Evolutionary conservation across 1,284 basidiomycete species (phyloP).

Genomic region (Cryptococcus floricola): DNA sequence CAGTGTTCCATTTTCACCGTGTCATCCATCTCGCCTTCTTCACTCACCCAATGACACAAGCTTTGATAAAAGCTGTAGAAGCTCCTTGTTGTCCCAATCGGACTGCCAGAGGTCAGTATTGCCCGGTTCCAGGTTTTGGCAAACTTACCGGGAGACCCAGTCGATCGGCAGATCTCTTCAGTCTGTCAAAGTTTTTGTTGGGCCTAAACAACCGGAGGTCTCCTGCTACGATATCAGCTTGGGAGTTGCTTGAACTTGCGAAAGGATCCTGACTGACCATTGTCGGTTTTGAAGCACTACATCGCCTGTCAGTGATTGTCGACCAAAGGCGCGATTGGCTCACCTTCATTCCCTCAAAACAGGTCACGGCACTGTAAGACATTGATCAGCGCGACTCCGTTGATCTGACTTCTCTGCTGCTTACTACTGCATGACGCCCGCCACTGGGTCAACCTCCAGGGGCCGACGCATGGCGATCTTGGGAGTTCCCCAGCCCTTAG

Average conservation of each 20-base stretch:
- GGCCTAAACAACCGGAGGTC: slow-evolving; percentile 43
- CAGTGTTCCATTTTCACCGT: background rate
- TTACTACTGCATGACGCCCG: slow-evolving; percentile 42
- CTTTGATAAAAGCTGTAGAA: slow-evolving; percentile 40
- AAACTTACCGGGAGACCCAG: slow-evolving; percentile 41
- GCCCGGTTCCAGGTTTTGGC: background rate
- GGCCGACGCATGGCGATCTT: slow-evolving; percentile 36
- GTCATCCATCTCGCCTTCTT: background rate
- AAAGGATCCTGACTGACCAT: slow-evolving; percentile 3
- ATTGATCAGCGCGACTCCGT: too few species aligned
- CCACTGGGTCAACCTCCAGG: slow-evolving; percentile 38
- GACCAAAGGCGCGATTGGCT: slow-evolving; percentile 3
- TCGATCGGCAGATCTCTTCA: slow-evolving; percentile 41
- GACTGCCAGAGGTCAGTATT: slow-evolving; percentile 10
- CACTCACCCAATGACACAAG: slow-evolving; percentile 39
- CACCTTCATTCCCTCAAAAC: slow-evolving; percentile 49
- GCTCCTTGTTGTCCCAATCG: slow-evolving; percentile 45
- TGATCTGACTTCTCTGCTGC: too few species aligned
- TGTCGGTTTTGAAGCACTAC: slow-evolving; percentile 44
- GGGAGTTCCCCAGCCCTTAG: slow-evolving; percentile 43
- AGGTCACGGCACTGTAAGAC: slow-evolving; percentile 26
- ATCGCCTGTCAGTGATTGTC: background rate
- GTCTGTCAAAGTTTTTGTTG: slow-evolving; percentile 41
- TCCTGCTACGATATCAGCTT: background rate
- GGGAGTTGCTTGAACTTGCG: too few species aligned